These are phyloP conservation scores for Solanum chiquidenum DNA, from an alignment of 257 asterid genomes.

Conservation along the genomic window DNA sequence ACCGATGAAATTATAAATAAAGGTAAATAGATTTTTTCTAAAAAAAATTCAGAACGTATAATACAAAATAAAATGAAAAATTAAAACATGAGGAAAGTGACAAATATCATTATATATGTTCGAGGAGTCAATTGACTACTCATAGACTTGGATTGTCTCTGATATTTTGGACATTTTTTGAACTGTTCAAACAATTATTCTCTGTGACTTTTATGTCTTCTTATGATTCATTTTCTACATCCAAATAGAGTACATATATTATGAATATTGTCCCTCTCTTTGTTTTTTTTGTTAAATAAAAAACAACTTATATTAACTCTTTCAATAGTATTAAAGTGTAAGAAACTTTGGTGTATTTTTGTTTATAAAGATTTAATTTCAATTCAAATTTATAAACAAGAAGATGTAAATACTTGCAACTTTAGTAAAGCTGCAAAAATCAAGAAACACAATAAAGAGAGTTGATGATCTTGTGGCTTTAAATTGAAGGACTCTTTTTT, in stretches of 20 bases:
- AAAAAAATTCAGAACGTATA: not conserved
- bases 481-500: not conserved
- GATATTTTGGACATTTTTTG: not conserved
- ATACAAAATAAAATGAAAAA: not conserved
- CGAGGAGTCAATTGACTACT: not conserved
- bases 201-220: not conserved
- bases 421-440: not conserved
- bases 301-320: not conserved
- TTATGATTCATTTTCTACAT: not conserved
- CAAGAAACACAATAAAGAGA: not conserved
- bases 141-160: not conserved
- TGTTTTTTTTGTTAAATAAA: not conserved
- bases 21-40: rapidly evolving
- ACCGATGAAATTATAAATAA: not conserved
- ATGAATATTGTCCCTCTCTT: not conserved
- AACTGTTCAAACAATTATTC: not conserved
- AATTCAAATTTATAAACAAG: not conserved
- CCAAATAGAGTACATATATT: not conserved
- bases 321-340: not conserved
- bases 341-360: not conserved
- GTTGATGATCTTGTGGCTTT: not conserved
- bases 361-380: not conserved
- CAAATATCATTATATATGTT: not conserved
- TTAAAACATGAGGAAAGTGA: not conserved
- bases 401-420: not conserved